Evolutionary conservation across 805 yeast species (phyloP).

Genomic region (Pichia rugopelliculosa): DNA sequence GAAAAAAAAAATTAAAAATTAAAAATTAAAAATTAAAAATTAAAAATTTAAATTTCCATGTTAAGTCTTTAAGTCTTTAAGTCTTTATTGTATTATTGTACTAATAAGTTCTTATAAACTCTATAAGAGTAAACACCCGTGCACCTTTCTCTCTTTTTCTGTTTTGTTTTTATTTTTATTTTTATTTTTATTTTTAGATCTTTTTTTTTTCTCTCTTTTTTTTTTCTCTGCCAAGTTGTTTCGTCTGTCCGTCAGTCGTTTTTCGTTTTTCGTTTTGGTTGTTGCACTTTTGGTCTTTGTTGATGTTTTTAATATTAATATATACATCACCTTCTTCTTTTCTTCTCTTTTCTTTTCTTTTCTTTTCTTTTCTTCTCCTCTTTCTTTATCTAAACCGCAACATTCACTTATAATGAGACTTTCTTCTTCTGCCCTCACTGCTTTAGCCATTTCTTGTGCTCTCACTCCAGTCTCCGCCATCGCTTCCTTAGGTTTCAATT

Average conservation of each 20-base stretch:
- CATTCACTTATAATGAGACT: slow-evolving; percentile 21
- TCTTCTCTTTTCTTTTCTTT: not conserved
- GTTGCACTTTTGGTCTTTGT: too few species aligned
- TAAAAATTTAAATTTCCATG: too few species aligned
- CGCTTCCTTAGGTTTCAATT: slow-evolving; percentile 59
- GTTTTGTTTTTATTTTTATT: not conserved
- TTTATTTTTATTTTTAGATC: too few species aligned
- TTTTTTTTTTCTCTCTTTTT: not conserved
- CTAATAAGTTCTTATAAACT: too few species aligned
- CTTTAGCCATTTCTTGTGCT: slow-evolving; percentile 18
- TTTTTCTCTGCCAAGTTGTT: too few species aligned
- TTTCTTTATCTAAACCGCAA: not conserved
- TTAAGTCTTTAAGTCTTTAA: too few species aligned
- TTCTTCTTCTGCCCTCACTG: slow-evolving; percentile 17
- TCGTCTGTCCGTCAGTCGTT: too few species aligned
- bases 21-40: not conserved
- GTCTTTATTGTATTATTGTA: too few species aligned
- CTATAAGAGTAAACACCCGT: not conserved
- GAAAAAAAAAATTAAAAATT: not conserved
- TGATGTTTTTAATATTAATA: too few species aligned
- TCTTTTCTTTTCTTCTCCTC: not conserved
- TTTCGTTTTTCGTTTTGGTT: not conserved
- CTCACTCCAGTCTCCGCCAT: slow-evolving; percentile 18
- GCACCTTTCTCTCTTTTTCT: slow-evolving; percentile 1
- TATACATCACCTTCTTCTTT: slow-evolving; percentile 4